Base-by-base conservation (phyloP, 805 yeast species). In the Nakazawaea peltata region DNA sequence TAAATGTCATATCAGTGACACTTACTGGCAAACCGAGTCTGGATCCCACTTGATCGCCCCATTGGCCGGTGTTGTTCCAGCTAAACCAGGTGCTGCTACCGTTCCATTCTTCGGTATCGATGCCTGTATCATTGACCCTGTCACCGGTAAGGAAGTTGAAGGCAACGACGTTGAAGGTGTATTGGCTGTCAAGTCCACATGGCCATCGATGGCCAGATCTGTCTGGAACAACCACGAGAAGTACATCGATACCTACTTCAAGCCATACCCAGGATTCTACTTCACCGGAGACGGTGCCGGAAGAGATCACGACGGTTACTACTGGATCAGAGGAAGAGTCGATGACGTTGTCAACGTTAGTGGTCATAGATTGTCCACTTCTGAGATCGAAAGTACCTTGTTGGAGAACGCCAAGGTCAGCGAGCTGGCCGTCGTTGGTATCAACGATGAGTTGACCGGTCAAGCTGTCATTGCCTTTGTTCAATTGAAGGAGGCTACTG, bases 231-330 rank as follows among this genome's bases (percentile, higher is more conserved):
- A 88, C 59, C 94, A 90, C 59, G 63, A 65, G 43, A 78, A 95
- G 51, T 90, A 71, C 64, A 65, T 87, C 51, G 97, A 90, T 42
- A 92, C 97, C 27, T 92, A 92, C 61, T 69, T 92, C 56, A 80
- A 78, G 50, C 95, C 96, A 34, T 92, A 90, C 67, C 85, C 90
- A 41, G 94, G 95, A 40, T 77, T 73, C 64, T 92, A 87, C 67
- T 92, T 92, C 70, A 83, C 97, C 10, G 98, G 98, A 51, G 98
- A 90, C 58, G 97, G 97, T 64, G 97, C 97, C 36, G 97, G 94
- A 29, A 78, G 97, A 57, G 98, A 92, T 59, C 75, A 75, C 43
- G 97, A 92, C 54, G 97, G 97, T 33, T 92, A 79, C 70, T 85
- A 78, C 67, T 92, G 97, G 96, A 90, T 92, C 58, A 75, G 90